Evolutionary conservation across 163 green algal species (phyloP).

Genomic region (Prototheca stagnorum): DNA sequence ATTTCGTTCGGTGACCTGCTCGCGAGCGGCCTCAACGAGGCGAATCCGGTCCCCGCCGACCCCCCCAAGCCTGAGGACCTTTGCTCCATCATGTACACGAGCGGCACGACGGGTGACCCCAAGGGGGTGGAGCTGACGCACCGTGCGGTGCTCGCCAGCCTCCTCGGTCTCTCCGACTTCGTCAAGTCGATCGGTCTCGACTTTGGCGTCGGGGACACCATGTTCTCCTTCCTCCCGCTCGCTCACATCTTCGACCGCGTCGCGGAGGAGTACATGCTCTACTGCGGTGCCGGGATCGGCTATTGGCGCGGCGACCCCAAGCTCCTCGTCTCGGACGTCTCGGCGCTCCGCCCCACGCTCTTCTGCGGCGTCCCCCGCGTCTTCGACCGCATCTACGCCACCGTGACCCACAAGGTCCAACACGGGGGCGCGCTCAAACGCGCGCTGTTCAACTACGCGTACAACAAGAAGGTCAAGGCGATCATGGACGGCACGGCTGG

Average conservation of each 20-base stretch:
- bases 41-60: conserved; percentile 4
- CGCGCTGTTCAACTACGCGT: conserved; percentile 74
- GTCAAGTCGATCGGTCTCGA: not conserved
- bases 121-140: conserved; percentile 89
- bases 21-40: conserved; percentile 11
- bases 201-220: conserved; percentile 29
- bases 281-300: conserved; percentile 62
- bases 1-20: conserved; percentile 4
- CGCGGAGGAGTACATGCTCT: conserved; percentile 73
- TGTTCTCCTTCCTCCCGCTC: conserved; percentile 80
- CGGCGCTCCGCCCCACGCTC: conserved; percentile 55
- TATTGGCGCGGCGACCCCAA: conserved; percentile 66
- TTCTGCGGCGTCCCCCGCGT: conserved; percentile 79
- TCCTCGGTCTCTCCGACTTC: conserved; percentile 12
- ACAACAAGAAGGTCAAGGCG: conserved; percentile 55
- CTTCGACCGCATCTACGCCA: conserved; percentile 77
- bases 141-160: conserved; percentile 37
- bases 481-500: conserved; percentile 40
- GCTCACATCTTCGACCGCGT: conserved; percentile 86
- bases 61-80: conserved; percentile 39
- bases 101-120: conserved; percentile 12
- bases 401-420: conserved; percentile 22
- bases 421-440: conserved; percentile 43
- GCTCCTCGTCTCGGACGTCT: conserved; percentile 56
- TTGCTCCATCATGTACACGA: conserved; percentile 92